phyloP scores from a whole-genome alignment of 768 basidiomycete species.

The Calocybe cyanea region DNA sequence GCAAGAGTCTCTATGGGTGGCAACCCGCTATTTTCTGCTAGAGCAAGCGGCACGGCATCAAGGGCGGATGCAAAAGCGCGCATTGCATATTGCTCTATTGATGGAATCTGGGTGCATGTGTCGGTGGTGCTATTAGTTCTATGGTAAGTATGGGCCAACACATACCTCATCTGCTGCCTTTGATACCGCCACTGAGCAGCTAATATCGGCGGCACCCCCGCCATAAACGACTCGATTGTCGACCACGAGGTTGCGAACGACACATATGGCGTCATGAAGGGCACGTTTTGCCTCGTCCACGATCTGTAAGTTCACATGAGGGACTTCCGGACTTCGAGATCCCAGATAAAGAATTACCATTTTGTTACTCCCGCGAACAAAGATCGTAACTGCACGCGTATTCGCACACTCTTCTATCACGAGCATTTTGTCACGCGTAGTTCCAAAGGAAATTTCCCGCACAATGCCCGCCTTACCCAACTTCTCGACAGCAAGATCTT shows the following conservation, averaged over 20 bases:
- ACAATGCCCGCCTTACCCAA: conserved; percentile 93
- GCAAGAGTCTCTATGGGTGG: conserved; percentile 97
- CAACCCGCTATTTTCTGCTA: conserved; percentile 97
- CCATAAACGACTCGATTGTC: conserved; percentile 98
- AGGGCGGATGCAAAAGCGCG: conserved; percentile 96
- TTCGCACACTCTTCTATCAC: conserved; percentile 99
- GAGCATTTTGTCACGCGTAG: conserved; percentile 98
- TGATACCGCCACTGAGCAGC: conserved; percentile 87
- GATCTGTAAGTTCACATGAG: conserved; percentile 59
- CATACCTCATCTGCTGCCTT: conserved; percentile 91
- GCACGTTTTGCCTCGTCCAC: conserved; percentile 99
- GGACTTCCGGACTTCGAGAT: not conserved
- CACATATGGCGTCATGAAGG: conserved; percentile 96
- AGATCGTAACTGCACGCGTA: conserved; percentile 92
- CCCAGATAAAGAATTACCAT: conserved; percentile 57
- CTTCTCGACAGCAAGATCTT: conserved; percentile 89
- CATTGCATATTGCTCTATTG: conserved; percentile 99
- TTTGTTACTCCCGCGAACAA: conserved; percentile 97
- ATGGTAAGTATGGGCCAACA: conserved; percentile 6
- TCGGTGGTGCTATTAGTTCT: not conserved
- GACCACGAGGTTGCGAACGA: conserved; percentile 90
- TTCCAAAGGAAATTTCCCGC: conserved; percentile 93
- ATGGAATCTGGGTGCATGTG: conserved; percentile 63
- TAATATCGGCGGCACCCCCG: conserved; percentile 97
- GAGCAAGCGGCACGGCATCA: conserved; percentile 91